phyloP scores from a whole-genome alignment of 306 rosid species.

The Luffa acutangula region DNA sequence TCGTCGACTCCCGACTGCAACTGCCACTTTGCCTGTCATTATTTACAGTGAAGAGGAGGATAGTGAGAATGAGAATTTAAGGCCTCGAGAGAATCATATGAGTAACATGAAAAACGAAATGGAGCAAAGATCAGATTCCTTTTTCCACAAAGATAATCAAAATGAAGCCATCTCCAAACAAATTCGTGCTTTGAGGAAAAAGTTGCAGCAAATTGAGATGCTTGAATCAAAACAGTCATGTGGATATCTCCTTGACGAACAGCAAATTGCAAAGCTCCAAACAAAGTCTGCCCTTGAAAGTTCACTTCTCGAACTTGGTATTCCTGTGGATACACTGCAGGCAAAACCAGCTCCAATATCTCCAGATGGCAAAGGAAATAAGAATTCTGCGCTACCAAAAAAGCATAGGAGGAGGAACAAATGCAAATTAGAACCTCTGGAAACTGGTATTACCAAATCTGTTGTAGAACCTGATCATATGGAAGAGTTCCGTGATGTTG shows the following conservation, averaged over 20 bases:
- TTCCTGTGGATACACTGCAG: constrained; percentile 33
- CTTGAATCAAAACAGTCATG: constrained; percentile 71
- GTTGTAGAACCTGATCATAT: constrained; percentile 27
- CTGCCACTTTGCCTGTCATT: constrained; percentile 80
- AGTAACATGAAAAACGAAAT: constrained; percentile 28
- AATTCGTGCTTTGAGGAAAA: constrained; percentile 70
- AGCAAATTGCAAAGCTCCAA: constrained; percentile 81
- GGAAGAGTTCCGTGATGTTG: constrained; percentile 31
- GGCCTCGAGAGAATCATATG: constrained; percentile 37
- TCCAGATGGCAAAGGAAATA: constrained; percentile 59
- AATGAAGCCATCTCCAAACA: constrained; percentile 37
- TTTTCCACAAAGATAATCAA: constrained; percentile 46
- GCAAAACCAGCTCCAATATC: constrained; percentile 27
- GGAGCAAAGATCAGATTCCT: constrained; percentile 40
- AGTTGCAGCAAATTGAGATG: constrained; percentile 96
- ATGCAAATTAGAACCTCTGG: constrained; percentile 27
- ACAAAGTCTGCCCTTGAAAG: constrained; percentile 48
- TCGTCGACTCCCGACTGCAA: constrained; percentile 77
- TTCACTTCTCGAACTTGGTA: constrained; percentile 70
- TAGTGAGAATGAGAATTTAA: constrained; percentile 47
- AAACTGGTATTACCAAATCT: constrained; percentile 23
- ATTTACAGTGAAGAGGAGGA: constrained; percentile 81
- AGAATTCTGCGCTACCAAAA: constrained; percentile 38
- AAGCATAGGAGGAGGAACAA: constrained; percentile 62
- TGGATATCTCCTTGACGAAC: constrained; percentile 76